Base-by-base conservation (phyloP, 140 eudicot species). In the Flaveria floridana region DNA sequence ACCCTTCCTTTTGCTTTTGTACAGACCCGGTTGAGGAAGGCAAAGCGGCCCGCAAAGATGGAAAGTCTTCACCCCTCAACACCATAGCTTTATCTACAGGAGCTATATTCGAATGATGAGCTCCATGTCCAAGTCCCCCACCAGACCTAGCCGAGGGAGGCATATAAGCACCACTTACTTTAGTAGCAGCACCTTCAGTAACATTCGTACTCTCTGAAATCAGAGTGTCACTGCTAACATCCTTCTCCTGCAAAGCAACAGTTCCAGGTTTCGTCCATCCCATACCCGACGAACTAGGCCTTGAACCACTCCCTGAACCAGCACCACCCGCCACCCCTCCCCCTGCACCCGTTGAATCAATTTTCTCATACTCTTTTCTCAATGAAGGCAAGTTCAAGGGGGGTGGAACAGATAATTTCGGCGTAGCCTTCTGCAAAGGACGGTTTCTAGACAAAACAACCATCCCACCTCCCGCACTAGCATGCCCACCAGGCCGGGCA, bases 11-110 rank as follows among this genome's bases (percentile, higher is more conserved):
- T 28, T 88, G 96, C 72, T 88, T 95, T 46, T 77, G 94, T 68
- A 74, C 80, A 19, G 86, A 55, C 18, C 86, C 90, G 4, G 86
- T 79, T 28, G 92, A 66, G 37, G 73, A 66, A 15, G 97, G 87
- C 79, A 89, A 75, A 2, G 95, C 93, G 72, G 97, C 97, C 56
- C 82, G 85, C 26, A 95, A 76, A 50, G 97, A 91, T 18, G 99
- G 99, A 68, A 95, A 95, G 81, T 95, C 99, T 82, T 95, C 99
- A 19, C 99, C 96, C 84, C 90, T 85, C 87, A 95, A 89, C 12
- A 95, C 96, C 80, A 80, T 68, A 10, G 88, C 86, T 84, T 82
- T 91, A 71, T 78, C 88, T 4, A 80, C 55, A 63, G 81, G 13
- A 18, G 41, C 65, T 7, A 76, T 65, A 76, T 79, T 76, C 14